Conservation (phyloP, 2,329 filamentous ascomycete genomes). For the Leptoxyphium fumago region DNA sequence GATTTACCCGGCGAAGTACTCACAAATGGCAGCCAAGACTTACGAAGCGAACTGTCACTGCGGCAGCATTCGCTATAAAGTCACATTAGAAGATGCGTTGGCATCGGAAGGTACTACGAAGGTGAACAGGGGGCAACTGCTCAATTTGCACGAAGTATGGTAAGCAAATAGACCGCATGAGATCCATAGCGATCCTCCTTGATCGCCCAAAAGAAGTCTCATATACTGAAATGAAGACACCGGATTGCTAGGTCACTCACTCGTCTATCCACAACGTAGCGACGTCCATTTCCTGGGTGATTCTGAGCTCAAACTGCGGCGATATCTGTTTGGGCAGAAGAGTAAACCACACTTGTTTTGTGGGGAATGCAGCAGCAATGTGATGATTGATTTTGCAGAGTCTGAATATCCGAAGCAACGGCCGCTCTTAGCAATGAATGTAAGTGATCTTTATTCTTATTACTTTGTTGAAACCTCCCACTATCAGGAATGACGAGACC, state of each 20-base stretch:
- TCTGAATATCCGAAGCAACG: constrained; percentile 2
- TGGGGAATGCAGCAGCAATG: constrained; percentile 9
- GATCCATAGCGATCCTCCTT: too few relatives aligned
- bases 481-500: too few relatives aligned
- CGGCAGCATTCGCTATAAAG: constrained; percentile 7
- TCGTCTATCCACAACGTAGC: constrained; percentile 7
- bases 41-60: constrained; percentile 14
- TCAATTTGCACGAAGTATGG: constrained; percentile 14
- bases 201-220: too few relatives aligned
- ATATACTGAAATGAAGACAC: too few relatives aligned
- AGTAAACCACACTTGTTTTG: constrained; percentile 12
- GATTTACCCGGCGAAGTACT: too few relatives aligned
- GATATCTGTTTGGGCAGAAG: constrained; percentile 9
- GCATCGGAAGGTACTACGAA: constrained; percentile 6
- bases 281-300: constrained; percentile 9
- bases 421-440: constrained; percentile 8
- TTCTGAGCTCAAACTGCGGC: constrained; percentile 6
- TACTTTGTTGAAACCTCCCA: too few relatives aligned
- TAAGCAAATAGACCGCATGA: too few relatives aligned
- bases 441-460: too few relatives aligned
- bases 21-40: constrained; percentile 3
- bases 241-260: constrained; percentile 11
- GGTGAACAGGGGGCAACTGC: constrained; percentile 12
- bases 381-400: constrained; percentile 12
- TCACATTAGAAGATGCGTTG: constrained; percentile 8